Percentiles rank a stretch among this genome's conserved stretches.
Evolutionary conservation across 2,329 filamentous ascomycete species (phyloP).

Genomic region (Colletotrichum gloeosporioides): DNA sequence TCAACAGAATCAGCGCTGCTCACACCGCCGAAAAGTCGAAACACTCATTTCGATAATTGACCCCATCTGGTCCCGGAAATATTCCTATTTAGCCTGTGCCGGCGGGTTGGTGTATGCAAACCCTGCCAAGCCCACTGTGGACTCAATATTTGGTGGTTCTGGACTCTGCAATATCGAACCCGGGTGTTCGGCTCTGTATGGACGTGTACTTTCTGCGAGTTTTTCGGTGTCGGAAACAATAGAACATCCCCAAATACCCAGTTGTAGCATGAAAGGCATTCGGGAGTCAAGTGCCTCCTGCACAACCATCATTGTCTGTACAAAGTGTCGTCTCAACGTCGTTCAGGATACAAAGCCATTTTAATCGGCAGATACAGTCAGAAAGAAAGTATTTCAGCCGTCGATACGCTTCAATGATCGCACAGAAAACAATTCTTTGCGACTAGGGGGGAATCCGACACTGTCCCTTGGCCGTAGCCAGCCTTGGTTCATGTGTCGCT

Average conservation of each 20-base stretch:
- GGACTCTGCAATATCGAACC: neutral
- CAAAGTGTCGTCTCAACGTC: fast-evolving
- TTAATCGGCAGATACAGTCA: neutral
- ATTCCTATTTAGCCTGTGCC: neutral
- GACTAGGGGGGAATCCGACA: neutral
- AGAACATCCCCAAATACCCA: neutral
- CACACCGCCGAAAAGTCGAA: neutral
- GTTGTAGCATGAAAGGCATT: neutral
- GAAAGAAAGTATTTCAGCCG: neutral
- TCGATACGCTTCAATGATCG: neutral
- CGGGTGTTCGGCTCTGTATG: neutral
- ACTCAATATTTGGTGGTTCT: neutral
- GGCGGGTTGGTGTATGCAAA: neutral
- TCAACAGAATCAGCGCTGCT: neutral
- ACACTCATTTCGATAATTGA: neutral
- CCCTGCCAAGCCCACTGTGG: neutral
- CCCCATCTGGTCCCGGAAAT: neutral
- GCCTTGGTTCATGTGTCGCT: neutral
- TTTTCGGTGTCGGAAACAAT: neutral
- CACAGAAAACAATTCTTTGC: neutral
- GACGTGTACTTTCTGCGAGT: neutral
- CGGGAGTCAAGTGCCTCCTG: neutral
- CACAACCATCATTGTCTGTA: neutral
- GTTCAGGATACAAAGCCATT: neutral
- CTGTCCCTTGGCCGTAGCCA: neutral